A percentile compares a stretch with the other conserved stretches of the same genome.
Evolutionary conservation across 345 rosid species (phyloP).

Genomic region (Boechera retrofracta): DNA sequence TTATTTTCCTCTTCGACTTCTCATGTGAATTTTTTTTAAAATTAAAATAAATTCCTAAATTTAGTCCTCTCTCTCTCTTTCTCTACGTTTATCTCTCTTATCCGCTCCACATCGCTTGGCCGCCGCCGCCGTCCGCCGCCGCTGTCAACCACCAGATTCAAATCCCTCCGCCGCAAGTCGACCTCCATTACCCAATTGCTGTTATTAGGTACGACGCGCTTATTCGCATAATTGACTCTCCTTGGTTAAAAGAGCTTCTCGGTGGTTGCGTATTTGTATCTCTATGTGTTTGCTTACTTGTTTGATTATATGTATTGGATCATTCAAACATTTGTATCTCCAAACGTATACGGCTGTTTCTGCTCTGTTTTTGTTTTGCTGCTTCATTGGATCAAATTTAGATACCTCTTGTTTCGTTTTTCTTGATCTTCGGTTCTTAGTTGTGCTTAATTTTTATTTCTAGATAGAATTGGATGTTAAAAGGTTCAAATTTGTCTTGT

Average conservation of each 20-base stretch:
- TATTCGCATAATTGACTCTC: slow-evolving; percentile 23
- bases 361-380: slow-evolving; percentile 5
- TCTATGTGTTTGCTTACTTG: neutral
- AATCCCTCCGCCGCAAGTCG: neutral
- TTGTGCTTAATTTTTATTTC: too few relatives aligned
- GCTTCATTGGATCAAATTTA: slow-evolving; percentile 27
- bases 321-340: neutral
- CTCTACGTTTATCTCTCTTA: slow-evolving; percentile 35
- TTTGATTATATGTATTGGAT: slow-evolving; percentile 2
- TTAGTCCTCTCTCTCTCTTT: neutral
- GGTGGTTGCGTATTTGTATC: slow-evolving; percentile 21
- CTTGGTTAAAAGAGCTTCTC: slow-evolving; percentile 18
- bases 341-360: slow-evolving; percentile 22
- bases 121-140: slow-evolving; percentile 30
- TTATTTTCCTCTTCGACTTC: neutral
- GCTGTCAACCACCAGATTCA: slow-evolving; percentile 20
- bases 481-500: neutral
- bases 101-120: slow-evolving; percentile 31
- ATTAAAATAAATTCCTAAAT: neutral
- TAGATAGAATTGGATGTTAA: neutral
- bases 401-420: slow-evolving; percentile 7
- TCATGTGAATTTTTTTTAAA: neutral
- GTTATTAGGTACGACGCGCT: slow-evolving; percentile 10
- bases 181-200: slow-evolving; percentile 4
- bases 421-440: neutral